Evolutionary conservation across 2,329 filamentous ascomycete genomes (phyloP), one percentile per base, ranked within the genome.

Genomic region (Paecilomyces variotii): DNA sequence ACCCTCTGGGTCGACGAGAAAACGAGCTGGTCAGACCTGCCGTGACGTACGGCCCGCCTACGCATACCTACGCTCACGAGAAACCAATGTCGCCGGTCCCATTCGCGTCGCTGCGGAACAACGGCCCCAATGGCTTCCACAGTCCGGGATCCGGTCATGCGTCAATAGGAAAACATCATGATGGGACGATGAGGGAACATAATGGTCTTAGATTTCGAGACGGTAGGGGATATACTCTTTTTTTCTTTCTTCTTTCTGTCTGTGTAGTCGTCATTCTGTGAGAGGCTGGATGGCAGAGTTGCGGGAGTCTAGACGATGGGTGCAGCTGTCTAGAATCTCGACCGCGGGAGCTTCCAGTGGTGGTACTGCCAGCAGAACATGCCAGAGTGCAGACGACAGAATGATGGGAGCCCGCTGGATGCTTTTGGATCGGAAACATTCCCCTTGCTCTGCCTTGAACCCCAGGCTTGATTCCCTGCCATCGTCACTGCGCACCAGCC

Each of bases 91-190:
- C 60, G 11, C 63, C 59, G 7, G 58, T 53, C 26, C 61, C 63
- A 28, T 63, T 66, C 61, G 62, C 66, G 56, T 59, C 67, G 54
- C 59, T 60, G 50, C 68, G 64, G 53, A 59, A 60, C 54, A 67
- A 67, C 12, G 61, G 53, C 32, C 26, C 60, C 45, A 60, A 57
- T 50, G 58, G 60, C 28, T 67, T 66, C 60, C 64, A 63, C 59
- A 58, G 64, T 34, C 60, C 63, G 59, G 60, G 62, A 45, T 62
- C 65, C 53, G 62, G 60, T 59, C 65, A 62, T 58, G 62, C 63
- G 56, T 61, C 61, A 19, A 59, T 59, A 27, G 63, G 61, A 54
- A 65, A 65, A 54, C 60, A 63, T 39, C 63, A 60, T 59, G 64
- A 57, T 55, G 57, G 61, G 34, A 55, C 60, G 52, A 60, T 59